Evolutionary conservation across 1,284 basidiomycete genomes (phyloP).

Genomic region (Rhodotorula sp.): DNA sequence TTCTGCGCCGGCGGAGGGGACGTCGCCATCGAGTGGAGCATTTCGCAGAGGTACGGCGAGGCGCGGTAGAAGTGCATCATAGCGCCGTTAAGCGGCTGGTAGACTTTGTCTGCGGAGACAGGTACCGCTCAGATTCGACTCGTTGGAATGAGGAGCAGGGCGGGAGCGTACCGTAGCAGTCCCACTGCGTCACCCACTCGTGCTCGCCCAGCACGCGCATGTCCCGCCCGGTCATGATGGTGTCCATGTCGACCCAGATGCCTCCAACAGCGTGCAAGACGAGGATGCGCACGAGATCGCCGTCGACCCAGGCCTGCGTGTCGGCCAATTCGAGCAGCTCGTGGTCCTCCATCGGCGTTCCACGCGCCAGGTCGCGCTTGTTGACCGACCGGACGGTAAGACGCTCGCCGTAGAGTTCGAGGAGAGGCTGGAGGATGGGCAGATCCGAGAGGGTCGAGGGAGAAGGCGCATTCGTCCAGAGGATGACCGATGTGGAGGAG

Average conservation of each 20-base stretch:
- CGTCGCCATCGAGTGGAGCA: constrained; percentile 81
- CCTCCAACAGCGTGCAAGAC: constrained; percentile 87
- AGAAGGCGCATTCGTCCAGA: constrained; percentile 72
- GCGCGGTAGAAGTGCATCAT: constrained; percentile 84
- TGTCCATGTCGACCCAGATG: constrained; percentile 95
- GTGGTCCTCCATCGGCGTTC: constrained; percentile 72
- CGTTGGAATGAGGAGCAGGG: background rate
- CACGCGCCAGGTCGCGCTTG: constrained; percentile 65
- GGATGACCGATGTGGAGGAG: constrained; percentile 63
- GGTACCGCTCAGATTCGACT: background rate
- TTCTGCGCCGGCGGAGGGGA: constrained; percentile 68
- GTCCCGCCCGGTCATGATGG: constrained; percentile 73
- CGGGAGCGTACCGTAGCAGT: constrained; percentile 76
- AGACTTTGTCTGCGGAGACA: constrained; percentile 69
- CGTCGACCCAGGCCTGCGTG: constrained; percentile 85
- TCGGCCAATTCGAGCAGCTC: constrained; percentile 62
- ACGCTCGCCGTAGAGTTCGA: constrained; percentile 62
- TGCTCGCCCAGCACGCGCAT: constrained; percentile 78
- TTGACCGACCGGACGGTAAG: constrained; percentile 71
- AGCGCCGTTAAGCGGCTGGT: constrained; percentile 84
- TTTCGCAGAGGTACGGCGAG: constrained; percentile 92
- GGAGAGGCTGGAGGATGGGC: constrained; percentile 63
- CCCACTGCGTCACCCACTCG: constrained; percentile 90
- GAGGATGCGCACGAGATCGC: constrained; percentile 79
- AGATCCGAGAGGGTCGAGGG: constrained; percentile 13